Base-by-base conservation (phyloP, 768 basidiomycete species). In the Scleroderma bovista region DNA sequence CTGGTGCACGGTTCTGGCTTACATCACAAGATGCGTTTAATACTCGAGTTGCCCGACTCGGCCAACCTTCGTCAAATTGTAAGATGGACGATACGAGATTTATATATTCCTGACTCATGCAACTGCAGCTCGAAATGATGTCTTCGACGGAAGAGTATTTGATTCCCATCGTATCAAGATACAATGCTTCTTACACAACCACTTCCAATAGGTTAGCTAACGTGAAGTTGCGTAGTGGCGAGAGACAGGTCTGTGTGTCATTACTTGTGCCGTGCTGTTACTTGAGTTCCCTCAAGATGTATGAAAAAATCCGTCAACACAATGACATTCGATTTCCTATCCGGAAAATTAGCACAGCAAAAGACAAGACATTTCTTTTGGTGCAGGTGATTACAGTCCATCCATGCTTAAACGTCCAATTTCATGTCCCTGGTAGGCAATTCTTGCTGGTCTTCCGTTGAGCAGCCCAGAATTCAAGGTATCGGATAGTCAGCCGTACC, bases 271-370 rank as follows among this genome's bases (percentile, higher is more conserved):
- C n/a, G n/a, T n/a, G n/a, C n/a, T 22, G 17, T 17, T 24, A 17
- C 40, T 48, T 31, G 50, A 31, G 3, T 22, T 6, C 37, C 44
- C 40, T 19, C 41, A 78, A 43, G 74, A 69, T 74, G 53, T 84
- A 81, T 56, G 88, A 88, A 61, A 84, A 78, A 59, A 73, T 93
- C 39, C 75, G 80, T 48, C 74, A 70, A 44, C 81, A 89, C 50
- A 72, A 74, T n/a, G 91, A 92, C 52, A 88, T 94, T 50, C 83
- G 91, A 2, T 96, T 81, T 64, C 75, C 80, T 39, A 65, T 86
- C 5, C 83, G 81, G 65, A 89, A 83, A 54, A 68, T 85, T 5
- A 84, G 85, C 40, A 83, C 76, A 54, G 76, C 84, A 0, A 65
- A 74, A 3, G 90, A 95, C 63, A 95, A 95, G 63, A 75, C 88